phyloP scores from a whole-genome alignment of 1,284 basidiomycete genomes.

The Amylostereum areolatum region DNA sequence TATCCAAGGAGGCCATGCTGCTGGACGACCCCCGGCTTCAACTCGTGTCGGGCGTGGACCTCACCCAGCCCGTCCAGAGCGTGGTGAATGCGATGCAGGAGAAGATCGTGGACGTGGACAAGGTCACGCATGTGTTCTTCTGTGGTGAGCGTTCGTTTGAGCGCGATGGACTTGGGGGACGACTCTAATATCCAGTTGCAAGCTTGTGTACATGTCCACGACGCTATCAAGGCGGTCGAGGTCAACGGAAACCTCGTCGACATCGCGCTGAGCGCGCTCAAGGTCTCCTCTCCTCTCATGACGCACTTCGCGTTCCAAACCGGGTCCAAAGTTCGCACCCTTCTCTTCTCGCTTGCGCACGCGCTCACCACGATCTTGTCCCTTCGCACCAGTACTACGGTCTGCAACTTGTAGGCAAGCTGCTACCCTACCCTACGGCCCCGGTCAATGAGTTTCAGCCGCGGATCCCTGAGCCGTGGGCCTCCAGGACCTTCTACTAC shows the following conservation, averaged over 20 bases:
- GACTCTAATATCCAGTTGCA: too few relatives aligned
- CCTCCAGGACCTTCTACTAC: slow-evolving; percentile 5
- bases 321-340: slow-evolving; percentile 1
- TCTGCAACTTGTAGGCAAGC: background rate
- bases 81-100: background rate
- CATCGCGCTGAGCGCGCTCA: background rate
- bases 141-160: too few relatives aligned
- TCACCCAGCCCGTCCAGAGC: background rate
- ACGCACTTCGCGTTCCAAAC: slow-evolving; percentile 1
- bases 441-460: background rate
- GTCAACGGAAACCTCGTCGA: background rate
- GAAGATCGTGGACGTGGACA: background rate
- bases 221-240: too few relatives aligned
- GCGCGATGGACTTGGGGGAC: too few relatives aligned
- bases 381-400: background rate
- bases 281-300: background rate
- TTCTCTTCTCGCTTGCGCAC: too few relatives aligned
- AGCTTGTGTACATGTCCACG: too few relatives aligned
- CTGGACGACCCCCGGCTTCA: slow-evolving; percentile 1
- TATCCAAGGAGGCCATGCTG: background rate
- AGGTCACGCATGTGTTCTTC: too few relatives aligned
- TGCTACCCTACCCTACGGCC: background rate
- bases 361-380: too few relatives aligned
- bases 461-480: slow-evolving; percentile 2
- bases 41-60: slow-evolving; percentile 1